Evolutionary conservation across 2,329 filamentous ascomycete species (phyloP), one percentile per base, ranked within the genome.

Genomic region (Metarhizium rileyi): DNA sequence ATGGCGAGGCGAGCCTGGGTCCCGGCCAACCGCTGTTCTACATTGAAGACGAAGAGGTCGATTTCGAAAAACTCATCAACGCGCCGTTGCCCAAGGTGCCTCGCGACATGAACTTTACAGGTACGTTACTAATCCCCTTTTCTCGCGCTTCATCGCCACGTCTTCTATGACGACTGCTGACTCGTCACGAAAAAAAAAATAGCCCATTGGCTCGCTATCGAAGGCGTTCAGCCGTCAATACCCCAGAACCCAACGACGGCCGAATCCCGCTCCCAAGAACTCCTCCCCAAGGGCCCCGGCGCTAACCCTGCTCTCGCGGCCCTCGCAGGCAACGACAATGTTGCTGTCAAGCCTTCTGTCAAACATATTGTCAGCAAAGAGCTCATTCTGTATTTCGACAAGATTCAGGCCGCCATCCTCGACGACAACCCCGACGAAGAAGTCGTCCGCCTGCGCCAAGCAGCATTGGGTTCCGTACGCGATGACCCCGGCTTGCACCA

Each of bases 31-130:
- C 91, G 48, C 73, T 98, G 22, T 98, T 91, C 69, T 98, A 98
- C 65, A 86, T 98, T 35, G 93, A 98, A 63, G 93, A 98, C 65
- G 93, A 98, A 63, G 93, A 98, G 72, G 85, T 97, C 49, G 93
- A 98, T 68, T 97, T 98, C 63, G 93, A 98, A 72, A 97, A 97
- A 74, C 74, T 98, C 57, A 96, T 98, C 65, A 98, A 98, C 70
- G 90, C 90, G 56, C 88, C 93, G 4, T 70, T 98, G 57, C 93
- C 93, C 25, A 96, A 94, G 67, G 90, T 98, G 27, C 93, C 93
- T 30, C 78, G 91, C 46, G 93, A 98, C 66, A 86, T 93, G 60
- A 88, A 83, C 53, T 91, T 96, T 63, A 97, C 91, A 38, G 86
- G 89, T 91, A 71, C 50, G 76, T n/a, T 14, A 52, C 23, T 22